Base-by-base conservation (phyloP, 768 basidiomycete genomes). In the Boletus sp. region DNA sequence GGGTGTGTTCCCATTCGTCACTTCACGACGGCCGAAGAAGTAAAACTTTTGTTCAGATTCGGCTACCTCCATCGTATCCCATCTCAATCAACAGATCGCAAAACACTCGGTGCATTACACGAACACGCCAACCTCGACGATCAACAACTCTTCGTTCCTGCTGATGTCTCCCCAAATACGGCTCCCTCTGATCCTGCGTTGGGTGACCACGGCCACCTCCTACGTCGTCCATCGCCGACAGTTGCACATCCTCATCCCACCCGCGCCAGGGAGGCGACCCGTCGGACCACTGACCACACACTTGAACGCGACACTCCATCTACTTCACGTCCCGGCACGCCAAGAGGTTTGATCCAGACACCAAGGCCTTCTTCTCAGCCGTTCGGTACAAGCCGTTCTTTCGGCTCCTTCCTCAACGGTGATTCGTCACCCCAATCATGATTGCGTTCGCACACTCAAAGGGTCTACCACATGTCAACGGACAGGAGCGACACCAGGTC, bases 1-100 rank as follows among this genome's bases (percentile, higher is more conserved):
- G 96, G 96, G 87, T 96, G 69, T 54, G 86, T 77, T 40, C 53
- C 32, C 25, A 40, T 41, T 30, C 42, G 17, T 27, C 47, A 17
- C 34, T 1, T 44, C 52, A 33, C 35, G 38, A 37, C 32, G 39
- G 15, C 30, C 27, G 25, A 50, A 39, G 39, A 57, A 44, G 45
- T 54, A 32, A 60, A 25, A 25, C 25, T 39, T 47, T 39, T 46
- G 43, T 39, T 33, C 56, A 94, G 93, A 2, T 96, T 90, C 68
- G 94, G 94, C 5, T 80, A 97, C 21, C 75, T 98, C 33, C 96
- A 98, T 71, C 85, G 96, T 50, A 96, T 98, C 58, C 95, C 95
- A 6, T 82, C 87, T 34, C 84, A 89, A 40, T 79, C 85, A 11
- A 73, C 77, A 30, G 83, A 85, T 55, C 81, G 78, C 40, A 73